Conservation (phyloP, 495 filamentous ascomycete species). For the Hyaloscypha hepaticicola region DNA sequence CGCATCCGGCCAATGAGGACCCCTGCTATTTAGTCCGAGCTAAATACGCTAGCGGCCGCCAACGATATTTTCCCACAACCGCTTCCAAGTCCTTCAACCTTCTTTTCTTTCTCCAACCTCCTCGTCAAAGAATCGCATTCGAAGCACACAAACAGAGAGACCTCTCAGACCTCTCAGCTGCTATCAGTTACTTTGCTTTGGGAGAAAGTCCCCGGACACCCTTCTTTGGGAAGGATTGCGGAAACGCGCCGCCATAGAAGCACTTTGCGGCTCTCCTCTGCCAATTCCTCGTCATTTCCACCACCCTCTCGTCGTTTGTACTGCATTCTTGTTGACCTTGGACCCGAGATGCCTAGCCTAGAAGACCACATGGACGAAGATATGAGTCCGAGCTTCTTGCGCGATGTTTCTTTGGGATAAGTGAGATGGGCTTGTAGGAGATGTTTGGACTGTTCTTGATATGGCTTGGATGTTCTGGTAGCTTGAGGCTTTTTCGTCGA, state of each 20-base stretch:
- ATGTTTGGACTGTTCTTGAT: constrained; percentile 37
- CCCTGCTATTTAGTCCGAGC: neutral
- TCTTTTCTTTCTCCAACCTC: constrained; percentile 52
- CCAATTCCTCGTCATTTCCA: constrained; percentile 62
- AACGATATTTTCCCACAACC: neutral
- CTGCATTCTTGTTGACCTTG: constrained; percentile 30
- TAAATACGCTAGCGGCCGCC: neutral
- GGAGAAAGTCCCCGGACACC: constrained; percentile 99
- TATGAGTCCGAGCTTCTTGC: constrained; percentile 74
- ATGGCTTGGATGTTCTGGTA: constrained; percentile 30
- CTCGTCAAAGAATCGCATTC: constrained; percentile 99
- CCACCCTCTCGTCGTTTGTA: constrained; percentile 41
- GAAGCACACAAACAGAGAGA: constrained; percentile 95
- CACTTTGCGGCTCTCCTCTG: constrained; percentile 56
- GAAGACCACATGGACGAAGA: constrained; percentile 72
- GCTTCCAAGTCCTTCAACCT: neutral
- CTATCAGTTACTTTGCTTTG: constrained; percentile 65
- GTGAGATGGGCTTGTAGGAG: constrained; percentile 35
- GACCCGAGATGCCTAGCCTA: constrained; percentile 21
- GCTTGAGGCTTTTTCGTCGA: constrained; percentile 70
- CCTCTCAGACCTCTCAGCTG: constrained; percentile 39
- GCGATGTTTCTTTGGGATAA: constrained; percentile 35
- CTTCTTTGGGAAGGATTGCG: constrained; percentile 64
- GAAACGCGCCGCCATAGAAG: constrained; percentile 99
- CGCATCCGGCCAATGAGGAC: constrained; percentile 5